These are phyloP conservation scores for Heliosperma pusillum DNA, from an alignment of 148 eudicot species.

Conservation along the genomic window DNA sequence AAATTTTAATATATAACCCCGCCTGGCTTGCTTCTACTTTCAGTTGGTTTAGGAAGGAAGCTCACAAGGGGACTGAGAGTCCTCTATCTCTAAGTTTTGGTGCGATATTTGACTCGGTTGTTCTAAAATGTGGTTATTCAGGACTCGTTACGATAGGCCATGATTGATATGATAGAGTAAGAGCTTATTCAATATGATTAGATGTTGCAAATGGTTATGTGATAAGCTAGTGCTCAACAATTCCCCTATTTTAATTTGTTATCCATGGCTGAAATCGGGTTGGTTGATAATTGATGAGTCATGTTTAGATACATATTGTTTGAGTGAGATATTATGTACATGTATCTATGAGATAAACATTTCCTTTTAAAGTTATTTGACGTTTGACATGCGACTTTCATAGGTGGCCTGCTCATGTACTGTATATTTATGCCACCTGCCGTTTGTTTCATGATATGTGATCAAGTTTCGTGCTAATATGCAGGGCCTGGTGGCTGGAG, in stretches of 20 bases:
- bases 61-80: not conserved
- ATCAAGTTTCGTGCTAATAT: constrained; percentile 3
- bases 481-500: constrained; percentile 68
- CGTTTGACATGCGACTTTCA: not conserved
- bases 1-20: not conserved
- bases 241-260: too few species aligned
- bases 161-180: too few species aligned
- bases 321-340: too few species aligned
- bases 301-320: not conserved
- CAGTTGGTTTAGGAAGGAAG: not conserved
- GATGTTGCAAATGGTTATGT: too few species aligned
- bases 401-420: not conserved
- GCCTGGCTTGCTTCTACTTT: not conserved
- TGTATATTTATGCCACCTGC: not conserved
- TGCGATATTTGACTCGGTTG: too few species aligned
- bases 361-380: not conserved
- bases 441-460: constrained; percentile 8
- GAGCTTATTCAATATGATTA: too few species aligned
- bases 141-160: too few species aligned
- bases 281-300: not conserved
- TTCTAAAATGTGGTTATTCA: too few species aligned
- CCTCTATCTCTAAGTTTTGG: too few species aligned
- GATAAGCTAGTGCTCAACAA: too few species aligned
- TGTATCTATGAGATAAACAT: not conserved
- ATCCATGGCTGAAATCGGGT: too few species aligned